Evolutionary conservation across 345 rosid species (phyloP), one percentile per base, ranked within the genome.

Genomic region (Barbarea vulgaris): DNA sequence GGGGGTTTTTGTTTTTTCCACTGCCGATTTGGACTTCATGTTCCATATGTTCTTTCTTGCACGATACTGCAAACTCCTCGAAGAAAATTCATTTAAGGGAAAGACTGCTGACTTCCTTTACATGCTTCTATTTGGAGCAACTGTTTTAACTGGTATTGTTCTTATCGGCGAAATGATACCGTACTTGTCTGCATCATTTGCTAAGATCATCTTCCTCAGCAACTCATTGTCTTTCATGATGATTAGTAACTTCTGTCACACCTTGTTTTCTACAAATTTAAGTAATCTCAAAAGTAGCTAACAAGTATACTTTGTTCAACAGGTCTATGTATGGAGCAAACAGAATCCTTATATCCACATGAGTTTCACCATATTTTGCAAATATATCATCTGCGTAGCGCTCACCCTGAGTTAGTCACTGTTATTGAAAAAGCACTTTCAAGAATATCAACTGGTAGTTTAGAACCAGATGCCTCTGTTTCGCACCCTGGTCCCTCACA

Each of bases 281-380:
- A 3, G 28, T 27, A 55, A 13, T 48, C 56, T 51, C 18, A 11
- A 51, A 13, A 17, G 3, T 9, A 52, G 42, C 34, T 37, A n/a
- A 77, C 3, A 47, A n/a, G 4, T 39, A 2, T 75, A 41, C 4
- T 53, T 5, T 21, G 1, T 22, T 27, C 5, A 54, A 57, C 83
- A 93, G 98, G 99, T 96, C 27, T 96, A 96, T 79, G 98, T 96
- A 42, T 96, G 99, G 99, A 93, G 98, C 85, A 96, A 96, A 82
- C 99, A 93, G 74, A 96, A 96, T 77, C 99, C 99, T 60, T 93
- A 87, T 53, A 93, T 96, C 78, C 98, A 91, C 79, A 96, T 96
- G 99, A 96, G 98, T 80, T 96, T 96, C 84, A 92, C 79, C 99
- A 92, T 77, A 92, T 95, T 66, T 85, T 95, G 68, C 99, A 95